Base-by-base conservation (phyloP, 75 land plant genomes). In the Cunninghamia lanceolata region DNA sequence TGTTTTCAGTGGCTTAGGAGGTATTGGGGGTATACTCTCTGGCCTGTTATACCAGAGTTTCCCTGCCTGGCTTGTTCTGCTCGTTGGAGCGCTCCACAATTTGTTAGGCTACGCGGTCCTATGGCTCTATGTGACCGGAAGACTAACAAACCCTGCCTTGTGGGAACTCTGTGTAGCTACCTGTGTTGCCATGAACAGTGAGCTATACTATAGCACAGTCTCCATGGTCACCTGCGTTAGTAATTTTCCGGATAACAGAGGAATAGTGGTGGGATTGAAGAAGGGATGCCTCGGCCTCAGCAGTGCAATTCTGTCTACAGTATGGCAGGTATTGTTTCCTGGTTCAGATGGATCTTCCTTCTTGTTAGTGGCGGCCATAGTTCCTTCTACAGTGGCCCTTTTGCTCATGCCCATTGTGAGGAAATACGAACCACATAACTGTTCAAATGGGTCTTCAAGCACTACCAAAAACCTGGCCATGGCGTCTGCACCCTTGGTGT, bases 241-340 rank as follows among this genome's bases (percentile, higher is more conserved):
- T 3, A 91, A 87, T 86, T 89, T 91, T 84, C 92, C 90, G 6
- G 53, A 34, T 17, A 86, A 85, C 85, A 79, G 92, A 50, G 92
- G 92, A 15, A 84, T 87, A 1, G 87, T 91, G 56, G 82, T 91
- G 28, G 92, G 92, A 10, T 82, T 91, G 68, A 80, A 89, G 75
- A 90, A 90, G 80, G 90, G 76, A 2, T 74, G 76, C 14, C 28
- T 84, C 4, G 90, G 90, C 15, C 78, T 89, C 46, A 88, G 90
- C 43, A 75, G 88, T 21, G 90, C 90, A 40, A 75, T 89, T 7
- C 73, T 89, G 16, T 73, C 90, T 0, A 85, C 70, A 38, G 21
- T 87, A 40, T 89, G 84, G 54, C 80, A 75, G 19, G 59, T 16
- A 45, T 79, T 5, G 38, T 88, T 19, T 32, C 76, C 34, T 1